Base-by-base conservation (phyloP, 1,139 yeast species). In the Kodamaea arcana region DNA sequence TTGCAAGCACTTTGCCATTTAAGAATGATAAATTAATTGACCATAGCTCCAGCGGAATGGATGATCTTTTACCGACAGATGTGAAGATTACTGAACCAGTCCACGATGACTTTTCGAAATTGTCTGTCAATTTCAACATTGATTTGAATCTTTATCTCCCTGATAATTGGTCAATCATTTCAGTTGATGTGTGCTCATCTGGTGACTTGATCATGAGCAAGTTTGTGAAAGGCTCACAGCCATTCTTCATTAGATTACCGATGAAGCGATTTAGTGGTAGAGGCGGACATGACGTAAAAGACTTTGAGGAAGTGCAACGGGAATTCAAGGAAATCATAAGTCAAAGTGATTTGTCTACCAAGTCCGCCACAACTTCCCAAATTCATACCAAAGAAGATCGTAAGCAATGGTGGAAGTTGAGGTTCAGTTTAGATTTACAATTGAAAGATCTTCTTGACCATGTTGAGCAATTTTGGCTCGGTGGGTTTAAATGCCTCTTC, bases 401-500 rank as follows among this genome's bases (percentile, higher is more conserved):
- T 37, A 72, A 71, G 30, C 50, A 60, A 5, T 90, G 97, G 96
- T 92, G 97, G 95, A 69, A 69, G 32, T 61, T 67, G 25, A 62
- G 97, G 33, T 78, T 77, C 40, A 60, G 60, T 0, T 61, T 88
- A 16, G 96, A 90, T 54, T 58, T 64, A 15, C 59, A 71, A 33
- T 52, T 90, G 37, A 60, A 71, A 33, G 60, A 57, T 4, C 54
- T 88, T n/a, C 54, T 90, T n/a, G 55, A 58, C 2, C 66, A 65
- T 27, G 73, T 86, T 12, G 92, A 87, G 43, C 55, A 60, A 20
- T 62, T 65, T 39, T 87, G 96, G 94, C 57, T 90, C 30, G 90
- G 94, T n/a, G 94, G 94, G 0, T 83, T 87, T 44, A 61, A 62
- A 29, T 81, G 90, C 0, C 50, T 85, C 2, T 82, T 86, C 49